Percentiles rank a stretch among this genome's conserved stretches.
Conservation (phyloP, 192 early-diverging fungal species). For the Backusella westeae region DNA sequence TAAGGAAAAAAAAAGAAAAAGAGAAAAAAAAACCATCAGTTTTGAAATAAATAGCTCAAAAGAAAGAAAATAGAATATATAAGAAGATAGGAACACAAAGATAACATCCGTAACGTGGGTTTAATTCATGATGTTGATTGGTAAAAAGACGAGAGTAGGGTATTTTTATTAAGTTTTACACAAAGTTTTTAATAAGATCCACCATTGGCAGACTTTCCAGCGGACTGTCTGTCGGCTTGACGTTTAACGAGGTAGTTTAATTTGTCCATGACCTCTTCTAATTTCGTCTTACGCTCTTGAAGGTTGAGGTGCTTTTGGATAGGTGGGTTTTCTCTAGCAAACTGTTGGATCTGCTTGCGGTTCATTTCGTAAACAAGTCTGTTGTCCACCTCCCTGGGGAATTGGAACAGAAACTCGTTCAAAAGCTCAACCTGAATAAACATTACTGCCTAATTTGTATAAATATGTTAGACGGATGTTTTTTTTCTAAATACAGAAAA, state of each 20-base stretch:
- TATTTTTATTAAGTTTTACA: constrained; percentile 1
- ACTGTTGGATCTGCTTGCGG: constrained; percentile 75
- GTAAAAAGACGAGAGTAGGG: not conserved
- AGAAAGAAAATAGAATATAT: not conserved
- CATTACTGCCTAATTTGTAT: constrained; percentile 72
- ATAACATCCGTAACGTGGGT: not conserved
- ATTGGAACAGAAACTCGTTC: constrained; percentile 98
- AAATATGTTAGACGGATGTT: not conserved
- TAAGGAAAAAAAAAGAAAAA: not conserved
- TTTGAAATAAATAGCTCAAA: not conserved
- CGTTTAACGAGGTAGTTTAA: constrained; percentile 57
- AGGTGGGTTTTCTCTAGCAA: constrained; percentile 87
- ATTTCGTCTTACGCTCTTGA: constrained; percentile 78
- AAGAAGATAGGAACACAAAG: not conserved
- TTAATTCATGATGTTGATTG: not conserved
- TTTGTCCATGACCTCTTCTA: constrained; percentile 80
- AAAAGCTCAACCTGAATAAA: constrained; percentile 97
- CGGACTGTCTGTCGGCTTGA: constrained; percentile 48
- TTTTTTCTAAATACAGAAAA: constrained; percentile 3
- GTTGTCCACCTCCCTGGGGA: constrained; percentile 93
- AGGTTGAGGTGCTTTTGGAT: constrained; percentile 83
- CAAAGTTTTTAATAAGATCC: constrained; percentile 3
- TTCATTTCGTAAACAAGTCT: constrained; percentile 85
- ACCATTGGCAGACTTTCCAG: not conserved
- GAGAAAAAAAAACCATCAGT: not conserved